Percentiles rank a stretch among this genome's conserved stretches.
phyloP scores from a whole-genome alignment of 2,329 filamentous ascomycete species.

The Fusarium domesticum region DNA sequence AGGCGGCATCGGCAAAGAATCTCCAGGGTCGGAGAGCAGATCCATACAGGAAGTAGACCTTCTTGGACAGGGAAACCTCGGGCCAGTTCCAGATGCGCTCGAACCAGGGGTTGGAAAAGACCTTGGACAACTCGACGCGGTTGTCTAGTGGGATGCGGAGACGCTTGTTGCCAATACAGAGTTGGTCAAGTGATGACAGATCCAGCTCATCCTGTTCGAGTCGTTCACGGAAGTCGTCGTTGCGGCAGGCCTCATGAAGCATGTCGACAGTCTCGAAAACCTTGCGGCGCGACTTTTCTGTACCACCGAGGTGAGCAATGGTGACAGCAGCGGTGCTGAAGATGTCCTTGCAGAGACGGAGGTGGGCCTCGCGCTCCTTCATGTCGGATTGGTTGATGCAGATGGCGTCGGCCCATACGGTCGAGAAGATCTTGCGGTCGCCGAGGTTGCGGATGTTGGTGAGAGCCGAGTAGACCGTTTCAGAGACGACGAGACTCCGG shows the following conservation, averaged over 20 bases:
- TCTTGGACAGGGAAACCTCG: conserved; percentile 8
- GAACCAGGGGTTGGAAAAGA: conserved; percentile 6
- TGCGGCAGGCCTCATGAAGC: conserved; percentile 6
- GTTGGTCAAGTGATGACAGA: conserved; percentile 5
- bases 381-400: conserved; percentile 6
- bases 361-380: conserved; percentile 4
- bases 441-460: conserved; percentile 6
- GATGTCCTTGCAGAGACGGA: conserved; percentile 5
- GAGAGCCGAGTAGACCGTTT: conserved; percentile 5
- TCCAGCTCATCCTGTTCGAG: conserved; percentile 4
- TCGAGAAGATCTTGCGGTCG: conserved; percentile 7
- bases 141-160: conserved; percentile 5
- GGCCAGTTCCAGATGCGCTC: conserved; percentile 7
- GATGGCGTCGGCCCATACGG: conserved; percentile 4
- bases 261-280: conserved; percentile 7
- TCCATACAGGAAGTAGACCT: conserved; percentile 6
- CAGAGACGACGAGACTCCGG: conserved; percentile 1
- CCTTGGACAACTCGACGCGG: conserved; percentile 5
- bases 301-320: conserved; percentile 4
- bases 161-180: conserved; percentile 5
- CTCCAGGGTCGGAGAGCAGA: conserved; percentile 5
- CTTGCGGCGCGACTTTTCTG: conserved; percentile 6
- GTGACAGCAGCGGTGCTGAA: conserved; percentile 6
- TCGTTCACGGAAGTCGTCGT: conserved; percentile 4
- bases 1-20: conserved; percentile 6